Base-by-base conservation (phyloP, 306 rosid genomes). In the Luffa acutangula region DNA sequence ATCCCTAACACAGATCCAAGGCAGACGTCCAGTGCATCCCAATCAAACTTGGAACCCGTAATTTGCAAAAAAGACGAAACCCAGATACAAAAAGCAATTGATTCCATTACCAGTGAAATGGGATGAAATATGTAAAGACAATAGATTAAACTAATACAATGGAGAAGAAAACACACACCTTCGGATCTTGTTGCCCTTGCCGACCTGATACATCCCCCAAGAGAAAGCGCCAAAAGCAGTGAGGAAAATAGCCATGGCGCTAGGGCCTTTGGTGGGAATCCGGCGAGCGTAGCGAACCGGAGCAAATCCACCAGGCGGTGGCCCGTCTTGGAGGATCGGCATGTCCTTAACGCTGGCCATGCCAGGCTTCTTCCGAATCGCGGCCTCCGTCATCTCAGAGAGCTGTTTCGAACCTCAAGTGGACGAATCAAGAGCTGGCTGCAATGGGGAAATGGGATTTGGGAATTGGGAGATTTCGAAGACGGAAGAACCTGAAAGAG, bases 191-290 rank as follows among this genome's bases (percentile, higher is more conserved):
- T 96, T 96, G 75, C 99, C 99, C 88, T 91, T 85, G 57, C 99
- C 99, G 49, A 96, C 98, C 90, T 91, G 90, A 85, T 96, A 96
- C 99, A 96, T 93, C 78, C 99, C 99, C 93, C 94, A 96, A 7
- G 99, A 93, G 89, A 93, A 96, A 53, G 87, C 84, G 42, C 97
- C 97, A 64, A 96, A 89, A 4, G 97, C 51, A 2, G 94, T 73
- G 82, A 93, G 92, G 84, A 96, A 91, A 0, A 96, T 89, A 25
- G 97, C 98, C 18, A 93, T 20, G 79, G 98, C 96, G 78, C 98
- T 87, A 41, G 99, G 99, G 7, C 99, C 99, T 14, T 83, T 93
- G 77, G 81, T 93, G 7, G 99, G 98, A 83, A 96, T 96, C 82
- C 99, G 94, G n/a, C 99, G 98, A 66, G 99, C 97, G 87, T 86